Percentiles rank a stretch among this genome's conserved stretches.
Evolutionary conservation across 2,329 filamentous ascomycete genomes (phyloP).

Genomic region (Trichoderma pleuroti): DNA sequence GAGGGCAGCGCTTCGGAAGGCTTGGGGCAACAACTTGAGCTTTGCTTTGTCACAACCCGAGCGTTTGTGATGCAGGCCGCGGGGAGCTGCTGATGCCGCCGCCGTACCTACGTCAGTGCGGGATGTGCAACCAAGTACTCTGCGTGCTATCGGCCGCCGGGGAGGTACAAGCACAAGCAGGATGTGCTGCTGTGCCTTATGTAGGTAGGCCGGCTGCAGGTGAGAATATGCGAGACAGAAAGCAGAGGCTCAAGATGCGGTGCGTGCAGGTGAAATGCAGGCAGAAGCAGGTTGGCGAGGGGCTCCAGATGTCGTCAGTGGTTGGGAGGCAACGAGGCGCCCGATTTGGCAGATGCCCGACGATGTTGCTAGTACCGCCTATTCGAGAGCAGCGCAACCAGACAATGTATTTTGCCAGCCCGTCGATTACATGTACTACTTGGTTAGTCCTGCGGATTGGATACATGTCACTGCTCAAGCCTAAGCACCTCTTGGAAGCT

Average conservation of each 20-base stretch:
- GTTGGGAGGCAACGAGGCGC: slow-evolving; percentile 8
- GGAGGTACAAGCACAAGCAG: slow-evolving; percentile 2
- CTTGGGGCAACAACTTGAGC: background rate
- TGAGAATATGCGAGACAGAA: slow-evolving; percentile 16
- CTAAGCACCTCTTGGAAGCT: background rate
- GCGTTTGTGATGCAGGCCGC: slow-evolving; percentile 5
- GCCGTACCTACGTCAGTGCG: background rate
- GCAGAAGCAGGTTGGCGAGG: slow-evolving; percentile 17
- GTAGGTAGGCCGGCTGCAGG: slow-evolving; percentile 14
- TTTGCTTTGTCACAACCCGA: background rate
- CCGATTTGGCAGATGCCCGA: slow-evolving; percentile 10
- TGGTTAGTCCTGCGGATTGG: background rate
- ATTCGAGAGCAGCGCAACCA: background rate
- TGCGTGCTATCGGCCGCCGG: background rate
- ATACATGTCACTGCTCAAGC: slow-evolving; percentile 1
- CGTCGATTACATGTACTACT: background rate
- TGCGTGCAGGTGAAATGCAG: slow-evolving; percentile 9
- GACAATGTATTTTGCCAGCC: background rate
- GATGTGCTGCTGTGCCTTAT: background rate
- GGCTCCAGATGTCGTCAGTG: slow-evolving; percentile 20
- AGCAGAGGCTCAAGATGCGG: slow-evolving; percentile 3
- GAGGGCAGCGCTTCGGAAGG: background rate
- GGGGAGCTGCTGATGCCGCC: background rate
- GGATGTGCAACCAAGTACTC: background rate
- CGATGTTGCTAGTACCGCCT: background rate